phyloP scores from a whole-genome alignment of 1,284 basidiomycete species.

The Uromyces viciae-fabae region DNA sequence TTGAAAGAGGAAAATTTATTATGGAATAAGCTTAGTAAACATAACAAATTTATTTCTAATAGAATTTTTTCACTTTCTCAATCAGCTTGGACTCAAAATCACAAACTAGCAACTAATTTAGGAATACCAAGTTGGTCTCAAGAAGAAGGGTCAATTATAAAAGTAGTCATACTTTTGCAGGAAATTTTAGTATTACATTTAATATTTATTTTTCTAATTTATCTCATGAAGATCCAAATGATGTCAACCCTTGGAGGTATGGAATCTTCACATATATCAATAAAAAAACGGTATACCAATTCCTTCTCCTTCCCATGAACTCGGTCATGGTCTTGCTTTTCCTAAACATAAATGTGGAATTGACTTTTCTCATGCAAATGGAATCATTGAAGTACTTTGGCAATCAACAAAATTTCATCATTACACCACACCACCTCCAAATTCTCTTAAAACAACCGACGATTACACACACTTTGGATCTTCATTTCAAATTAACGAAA shows the following conservation, averaged over 20 bases:
- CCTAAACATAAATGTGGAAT: background rate
- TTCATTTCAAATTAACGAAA: background rate
- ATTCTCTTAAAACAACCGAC: background rate
- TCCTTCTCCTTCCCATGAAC: constrained; percentile 6
- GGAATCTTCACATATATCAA: background rate
- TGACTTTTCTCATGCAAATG: constrained; percentile 23
- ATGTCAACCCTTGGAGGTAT: constrained; percentile 21
- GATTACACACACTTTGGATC: background rate
- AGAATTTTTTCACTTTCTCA: background rate
- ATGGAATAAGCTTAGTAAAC: background rate
- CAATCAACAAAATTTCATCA: background rate
- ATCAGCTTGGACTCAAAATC: background rate
- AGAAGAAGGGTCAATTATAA: background rate
- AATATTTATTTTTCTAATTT: background rate
- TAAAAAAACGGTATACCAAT: background rate
- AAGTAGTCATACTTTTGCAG: background rate
- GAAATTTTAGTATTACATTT: background rate
- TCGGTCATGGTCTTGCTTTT: background rate
- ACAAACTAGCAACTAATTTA: background rate
- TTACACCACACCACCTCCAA: background rate
- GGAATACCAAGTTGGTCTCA: background rate
- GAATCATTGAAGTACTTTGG: constrained; percentile 4
- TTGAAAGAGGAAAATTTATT: background rate
- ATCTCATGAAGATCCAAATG: background rate
- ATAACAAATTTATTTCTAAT: background rate